These are phyloP conservation scores for Diplosphaera chodatii DNA, from an alignment of 139 green algal genomes.

Conservation along the genomic window DNA sequence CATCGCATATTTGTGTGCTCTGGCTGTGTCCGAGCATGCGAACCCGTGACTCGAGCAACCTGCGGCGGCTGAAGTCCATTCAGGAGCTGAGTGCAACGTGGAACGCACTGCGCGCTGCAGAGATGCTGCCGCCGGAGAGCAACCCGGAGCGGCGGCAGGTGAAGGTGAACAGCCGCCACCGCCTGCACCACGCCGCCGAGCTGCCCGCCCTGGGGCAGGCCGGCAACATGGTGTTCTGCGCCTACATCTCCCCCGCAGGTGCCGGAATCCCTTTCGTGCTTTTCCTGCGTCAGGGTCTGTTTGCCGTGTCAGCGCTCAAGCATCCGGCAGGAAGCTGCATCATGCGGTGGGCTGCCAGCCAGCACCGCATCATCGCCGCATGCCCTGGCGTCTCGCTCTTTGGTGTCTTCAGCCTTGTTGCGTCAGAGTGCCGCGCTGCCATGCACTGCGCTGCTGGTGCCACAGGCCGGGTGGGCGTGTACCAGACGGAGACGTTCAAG, in stretches of 20 bases:
- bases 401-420: neutral
- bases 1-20: too few species aligned
- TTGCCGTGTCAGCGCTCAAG: neutral
- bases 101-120: neutral
- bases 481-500: neutral
- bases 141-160: neutral
- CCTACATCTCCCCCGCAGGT: neutral
- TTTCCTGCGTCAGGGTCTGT: too few species aligned
- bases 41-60: too few species aligned
- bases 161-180: neutral
- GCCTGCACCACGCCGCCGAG: neutral
- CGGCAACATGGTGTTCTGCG: neutral
- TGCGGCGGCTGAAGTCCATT: too few species aligned
- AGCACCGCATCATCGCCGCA: too few species aligned
- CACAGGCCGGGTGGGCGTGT: neutral
- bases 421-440: too few species aligned
- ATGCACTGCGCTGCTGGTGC: neutral
- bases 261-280: too few species aligned
- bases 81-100: too few species aligned
- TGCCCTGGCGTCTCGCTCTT: too few species aligned
- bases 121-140: neutral
- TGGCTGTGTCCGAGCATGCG: too few species aligned
- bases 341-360: too few species aligned
- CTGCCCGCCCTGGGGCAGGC: neutral
- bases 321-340: too few species aligned